Evolutionary conservation across 2,329 filamentous ascomycete species (phyloP).

Genomic region (Exophiala aquamarina): DNA sequence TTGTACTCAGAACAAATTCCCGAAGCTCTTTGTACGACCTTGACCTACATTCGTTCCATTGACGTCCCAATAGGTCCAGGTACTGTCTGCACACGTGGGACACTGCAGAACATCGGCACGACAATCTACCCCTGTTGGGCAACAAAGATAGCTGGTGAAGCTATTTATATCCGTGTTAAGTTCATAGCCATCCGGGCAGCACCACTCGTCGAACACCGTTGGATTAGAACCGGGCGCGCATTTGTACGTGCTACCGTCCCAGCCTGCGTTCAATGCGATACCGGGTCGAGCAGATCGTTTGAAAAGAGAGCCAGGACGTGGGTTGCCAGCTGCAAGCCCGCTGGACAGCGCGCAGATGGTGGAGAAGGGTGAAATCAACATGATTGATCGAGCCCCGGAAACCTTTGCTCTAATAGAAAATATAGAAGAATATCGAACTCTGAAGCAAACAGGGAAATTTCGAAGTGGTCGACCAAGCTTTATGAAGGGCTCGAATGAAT

Average conservation of each 20-base stretch:
- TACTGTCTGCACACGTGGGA: constrained; percentile 1
- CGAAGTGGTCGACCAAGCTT: too few relatives aligned
- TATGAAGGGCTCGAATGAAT: too few relatives aligned
- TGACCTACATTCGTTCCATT: not conserved
- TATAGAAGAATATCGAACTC: too few relatives aligned
- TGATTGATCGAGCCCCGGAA: too few relatives aligned
- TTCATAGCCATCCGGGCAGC: constrained; percentile 4
- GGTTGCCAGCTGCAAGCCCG: too few relatives aligned
- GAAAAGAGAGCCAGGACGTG: not conserved
- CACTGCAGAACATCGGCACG: not conserved
- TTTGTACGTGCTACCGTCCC: constrained; percentile 3
- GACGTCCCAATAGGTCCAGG: constrained; percentile 2
- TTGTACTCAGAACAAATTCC: too few relatives aligned
- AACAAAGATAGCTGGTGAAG: constrained; percentile 5
- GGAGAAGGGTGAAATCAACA: too few relatives aligned
- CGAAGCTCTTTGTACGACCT: too few relatives aligned
- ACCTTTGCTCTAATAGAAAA: too few relatives aligned
- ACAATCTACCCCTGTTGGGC: constrained; percentile 3
- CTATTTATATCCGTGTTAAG: not conserved
- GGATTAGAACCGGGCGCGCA: constrained; percentile 1
- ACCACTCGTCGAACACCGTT: not conserved
- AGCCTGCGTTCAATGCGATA: constrained; percentile 2
- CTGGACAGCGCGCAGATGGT: too few relatives aligned
- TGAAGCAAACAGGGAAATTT: too few relatives aligned
- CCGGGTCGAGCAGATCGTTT: constrained; percentile 3